Base-by-base conservation (phyloP, 768 basidiomycete genomes). In the Mycena haematopus region DNA sequence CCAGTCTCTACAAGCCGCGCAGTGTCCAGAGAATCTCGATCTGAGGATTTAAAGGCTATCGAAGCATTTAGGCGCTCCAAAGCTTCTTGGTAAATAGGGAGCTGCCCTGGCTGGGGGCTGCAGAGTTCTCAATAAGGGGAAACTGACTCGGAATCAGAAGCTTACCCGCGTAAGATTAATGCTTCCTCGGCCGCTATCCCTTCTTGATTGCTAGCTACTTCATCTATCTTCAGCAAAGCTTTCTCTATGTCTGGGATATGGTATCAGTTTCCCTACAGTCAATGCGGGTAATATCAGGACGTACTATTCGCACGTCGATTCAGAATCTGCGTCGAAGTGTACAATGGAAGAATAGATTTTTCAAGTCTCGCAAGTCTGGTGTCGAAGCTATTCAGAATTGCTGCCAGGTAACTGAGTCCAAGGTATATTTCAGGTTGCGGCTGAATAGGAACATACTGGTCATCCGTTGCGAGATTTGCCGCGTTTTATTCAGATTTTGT, bases 401-500 rank as follows among this genome's bases (percentile, higher is more conserved):
- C 93, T 95, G 71, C n/a, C 29, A 31, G 70, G 67, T 67, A 74
- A 65, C 65, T 80, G 56, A 79, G 77, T 65, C 69, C 52, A 22
- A 58, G 14, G 19, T 29, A 49, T 25, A 42, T 64, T 40, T 52
- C n/a, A n/a, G n/a, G n/a, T n/a, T n/a, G 46, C 49, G 25, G 60
- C 42, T 15, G 15, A 24, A 53, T 10, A 3, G 29, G 38, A 44
- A 72, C 90, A 58, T 77, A 94, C 92, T 85, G 63, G 86, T 93
- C 92, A 95, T 94, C 53, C 91, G 82, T 69, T 90, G 89, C 1
- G 92, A 93, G 63, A 92, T 90, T 70, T 91, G 91, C 22, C 85
- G 84, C 0, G 92, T 94, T 76, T 93, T 94, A 74, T 90, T 87
- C 45, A 95, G 79, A 71, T 94, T 93, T 75, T 94, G 93, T 76